These are phyloP conservation scores for Luffa acutangula DNA, from an alignment of 306 rosid genomes.

Conservation along the genomic window DNA sequence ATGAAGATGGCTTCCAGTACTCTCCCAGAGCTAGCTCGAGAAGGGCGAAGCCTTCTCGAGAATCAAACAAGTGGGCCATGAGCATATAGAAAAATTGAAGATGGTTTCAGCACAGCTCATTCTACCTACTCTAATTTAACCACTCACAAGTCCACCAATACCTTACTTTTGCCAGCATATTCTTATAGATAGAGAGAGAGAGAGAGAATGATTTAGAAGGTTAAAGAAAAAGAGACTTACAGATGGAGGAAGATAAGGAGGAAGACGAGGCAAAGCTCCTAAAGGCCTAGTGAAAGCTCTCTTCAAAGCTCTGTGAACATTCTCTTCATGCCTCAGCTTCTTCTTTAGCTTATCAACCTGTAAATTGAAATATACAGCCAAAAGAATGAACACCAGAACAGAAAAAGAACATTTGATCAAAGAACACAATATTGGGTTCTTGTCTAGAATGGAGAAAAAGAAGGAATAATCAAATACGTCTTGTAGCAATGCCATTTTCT, in stretches of 20 bases:
- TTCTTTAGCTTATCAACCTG: constrained; percentile 84
- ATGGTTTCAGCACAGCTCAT: neutral
- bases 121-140: neutral
- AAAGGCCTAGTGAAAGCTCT: constrained; percentile 84
- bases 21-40: neutral
- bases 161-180: neutral
- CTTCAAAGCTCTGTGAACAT: constrained; percentile 82
- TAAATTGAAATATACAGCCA: constrained; percentile 3
- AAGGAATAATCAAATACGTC: constrained; percentile 42
- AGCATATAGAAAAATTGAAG: neutral
- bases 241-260: constrained; percentile 85
- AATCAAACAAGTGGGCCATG: neutral
- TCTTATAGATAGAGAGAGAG: neutral
- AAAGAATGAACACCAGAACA: neutral
- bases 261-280: constrained; percentile 92
- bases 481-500: constrained; percentile 62
- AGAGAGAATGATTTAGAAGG: neutral
- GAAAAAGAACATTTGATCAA: neutral
- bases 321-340: constrained; percentile 83
- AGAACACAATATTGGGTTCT: neutral
- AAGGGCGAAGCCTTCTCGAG: neutral
- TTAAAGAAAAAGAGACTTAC: constrained; percentile 24
- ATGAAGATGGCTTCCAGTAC: neutral
- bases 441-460: neutral
- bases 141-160: neutral